phyloP scores from a whole-genome alignment of 2,329 filamentous ascomycete species.

The Neofusicoccum ribis region DNA sequence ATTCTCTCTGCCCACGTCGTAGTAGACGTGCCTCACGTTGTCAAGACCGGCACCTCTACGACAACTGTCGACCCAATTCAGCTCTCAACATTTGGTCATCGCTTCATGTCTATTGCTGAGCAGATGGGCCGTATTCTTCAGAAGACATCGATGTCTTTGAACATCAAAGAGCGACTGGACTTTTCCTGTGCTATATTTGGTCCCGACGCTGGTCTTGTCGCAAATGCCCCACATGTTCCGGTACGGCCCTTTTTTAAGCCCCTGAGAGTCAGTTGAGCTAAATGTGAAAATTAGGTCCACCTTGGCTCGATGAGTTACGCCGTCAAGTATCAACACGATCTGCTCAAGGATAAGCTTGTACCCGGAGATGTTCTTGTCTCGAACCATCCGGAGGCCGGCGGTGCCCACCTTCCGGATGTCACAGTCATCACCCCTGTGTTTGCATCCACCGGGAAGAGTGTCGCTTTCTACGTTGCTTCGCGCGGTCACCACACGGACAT shows the following conservation, averaged over 20 bases:
- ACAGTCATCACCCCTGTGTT: slow-evolving; percentile 33
- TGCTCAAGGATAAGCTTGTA: slow-evolving; percentile 24
- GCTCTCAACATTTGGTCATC: slow-evolving; percentile 25
- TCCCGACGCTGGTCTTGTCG: slow-evolving; percentile 27
- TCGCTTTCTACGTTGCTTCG: slow-evolving; percentile 30
- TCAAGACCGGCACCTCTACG: slow-evolving; percentile 52
- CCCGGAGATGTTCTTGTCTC: slow-evolving; percentile 31
- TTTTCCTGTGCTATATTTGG: slow-evolving; percentile 30
- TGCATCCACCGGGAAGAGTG: slow-evolving; percentile 22
- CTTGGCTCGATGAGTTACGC: slow-evolving; percentile 30
- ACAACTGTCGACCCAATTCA: slow-evolving; percentile 51
- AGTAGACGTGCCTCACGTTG: slow-evolving; percentile 46
- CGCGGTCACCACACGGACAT: slow-evolving; percentile 33
- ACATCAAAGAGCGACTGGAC: slow-evolving; percentile 41
- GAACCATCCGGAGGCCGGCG: slow-evolving; percentile 31
- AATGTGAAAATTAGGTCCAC: slow-evolving; percentile 18
- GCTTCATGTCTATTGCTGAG: slow-evolving; percentile 31
- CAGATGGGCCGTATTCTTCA: slow-evolving; percentile 29
- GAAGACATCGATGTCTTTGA: slow-evolving; percentile 27
- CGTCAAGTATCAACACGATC: slow-evolving; percentile 30
- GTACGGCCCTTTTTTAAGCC: slow-evolving; percentile 5
- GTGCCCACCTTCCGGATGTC: slow-evolving; percentile 33
- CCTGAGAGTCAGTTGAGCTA: not conserved
- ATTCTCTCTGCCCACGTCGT: slow-evolving; percentile 42
- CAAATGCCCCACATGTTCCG: slow-evolving; percentile 31